Evolutionary conservation across 257 asterid genomes (phyloP).

Genomic region (Cinchona pubescens): DNA sequence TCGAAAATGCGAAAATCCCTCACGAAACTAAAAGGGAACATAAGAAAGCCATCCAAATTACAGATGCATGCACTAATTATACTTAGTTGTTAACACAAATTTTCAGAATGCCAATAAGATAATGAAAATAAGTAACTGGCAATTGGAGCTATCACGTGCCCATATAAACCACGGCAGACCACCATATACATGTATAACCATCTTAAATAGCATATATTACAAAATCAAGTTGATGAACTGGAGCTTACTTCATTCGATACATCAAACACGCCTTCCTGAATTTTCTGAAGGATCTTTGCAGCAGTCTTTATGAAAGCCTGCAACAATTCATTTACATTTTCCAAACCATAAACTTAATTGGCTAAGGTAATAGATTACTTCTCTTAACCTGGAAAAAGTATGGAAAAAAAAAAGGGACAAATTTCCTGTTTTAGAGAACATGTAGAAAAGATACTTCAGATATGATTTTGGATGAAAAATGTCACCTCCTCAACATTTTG

Average conservation of each 20-base stretch:
- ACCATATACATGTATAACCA: not conserved
- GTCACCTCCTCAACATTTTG: conserved; percentile 77
- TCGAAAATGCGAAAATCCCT: not conserved
- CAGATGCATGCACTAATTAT: not conserved
- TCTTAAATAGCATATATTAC: not conserved
- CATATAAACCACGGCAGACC: not conserved
- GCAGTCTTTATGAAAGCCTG: conserved; percentile 73
- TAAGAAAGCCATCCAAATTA: not conserved
- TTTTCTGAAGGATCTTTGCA: conserved; percentile 64
- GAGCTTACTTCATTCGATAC: conserved; percentile 65
- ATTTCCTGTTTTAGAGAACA: not conserved
- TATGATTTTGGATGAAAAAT: not conserved
- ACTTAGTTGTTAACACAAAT: not conserved
- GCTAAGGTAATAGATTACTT: not conserved
- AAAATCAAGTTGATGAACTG: not conserved
- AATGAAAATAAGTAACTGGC: not conserved
- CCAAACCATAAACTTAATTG: not conserved
- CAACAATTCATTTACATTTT: not conserved
- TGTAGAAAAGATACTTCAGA: not conserved
- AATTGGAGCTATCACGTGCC: not conserved
- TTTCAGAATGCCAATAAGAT: not conserved
- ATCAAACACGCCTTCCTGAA: conserved; percentile 68
- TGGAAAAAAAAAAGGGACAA: not conserved
- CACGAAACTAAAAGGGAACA: not conserved
- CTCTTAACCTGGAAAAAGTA: not conserved